A percentile compares a stretch with the other conserved stretches of the same genome.
phyloP scores from a whole-genome alignment of 2,329 filamentous ascomycete genomes.

The Pseudofabraea citricarpa region DNA sequence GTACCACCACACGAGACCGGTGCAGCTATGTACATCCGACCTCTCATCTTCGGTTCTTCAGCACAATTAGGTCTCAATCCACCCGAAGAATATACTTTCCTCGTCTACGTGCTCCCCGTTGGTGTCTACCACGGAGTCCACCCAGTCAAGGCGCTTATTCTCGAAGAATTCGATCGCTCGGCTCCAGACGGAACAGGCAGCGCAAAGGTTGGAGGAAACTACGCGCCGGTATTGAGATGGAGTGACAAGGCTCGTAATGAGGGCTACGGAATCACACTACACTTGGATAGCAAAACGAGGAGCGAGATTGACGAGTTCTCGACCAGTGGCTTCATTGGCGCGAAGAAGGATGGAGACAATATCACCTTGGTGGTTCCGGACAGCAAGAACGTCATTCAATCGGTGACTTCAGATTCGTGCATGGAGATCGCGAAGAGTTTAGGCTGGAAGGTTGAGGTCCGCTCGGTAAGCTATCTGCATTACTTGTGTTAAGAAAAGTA shows the following conservation, averaged over 20 bases:
- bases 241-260: conserved; percentile 74
- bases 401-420: conserved; percentile 73
- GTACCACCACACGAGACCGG: conserved; percentile 87
- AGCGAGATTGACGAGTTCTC: conserved; percentile 94
- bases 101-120: conserved; percentile 84
- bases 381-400: conserved; percentile 80
- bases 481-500: neutral
- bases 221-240: conserved; percentile 84
- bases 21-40: conserved; percentile 88
- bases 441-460: conserved; percentile 79
- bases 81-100: conserved; percentile 88
- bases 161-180: conserved; percentile 90
- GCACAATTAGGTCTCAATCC: conserved; percentile 83
- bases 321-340: conserved; percentile 88
- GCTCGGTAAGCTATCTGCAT: conserved; percentile 47
- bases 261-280: conserved; percentile 91
- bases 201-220: conserved; percentile 95
- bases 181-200: conserved; percentile 87
- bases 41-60: conserved; percentile 79
- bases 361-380: conserved; percentile 77
- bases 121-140: conserved; percentile 91
- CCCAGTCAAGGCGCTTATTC: conserved; percentile 80
- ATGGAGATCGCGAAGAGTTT: conserved; percentile 69
- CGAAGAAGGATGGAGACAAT: conserved; percentile 49
- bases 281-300: conserved; percentile 80